Evolutionary conservation across 2,329 filamentous ascomycete species (phyloP), one percentile per base, ranked within the genome.

Genomic region (Chrysosporium keratinophilum): DNA sequence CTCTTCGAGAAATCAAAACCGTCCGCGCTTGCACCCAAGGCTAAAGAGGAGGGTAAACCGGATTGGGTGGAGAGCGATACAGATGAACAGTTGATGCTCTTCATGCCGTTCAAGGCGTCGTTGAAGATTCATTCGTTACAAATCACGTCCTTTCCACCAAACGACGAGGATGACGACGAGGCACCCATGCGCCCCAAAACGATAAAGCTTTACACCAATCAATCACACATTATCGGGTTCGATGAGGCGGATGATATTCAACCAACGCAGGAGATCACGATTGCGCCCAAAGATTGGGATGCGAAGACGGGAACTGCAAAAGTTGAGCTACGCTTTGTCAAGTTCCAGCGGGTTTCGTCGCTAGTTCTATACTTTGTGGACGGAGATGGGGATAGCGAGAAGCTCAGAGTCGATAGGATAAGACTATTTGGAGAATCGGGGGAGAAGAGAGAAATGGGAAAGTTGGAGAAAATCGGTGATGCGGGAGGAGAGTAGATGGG

Each of bases 21-120:
- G 5, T 81, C 77, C 52, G 76, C 77, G 1, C 69, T 90, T 53
- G 62, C 65, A 20, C 68, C 70, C 47, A 70, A 70, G 59, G 71
- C 66, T 52, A 78, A 78, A 59, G 71, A 68, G 47, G 78, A 73
- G 53, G 69, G 71, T 9, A 67, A 74, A 28, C 81, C 80, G 65
- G 91, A 98, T 71, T 97, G 87, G 84, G 83, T 97, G 19, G 88
- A 96, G 76, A 96, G 88, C 69, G 91, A 96, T 66, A 94, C 91
- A 35, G 93, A 98, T 66, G 90, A 97, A 73, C 93, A 98, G 75
- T 76, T 98, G 58, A 87, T 97, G 79, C 78, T 98, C 45, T 97
- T 84, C 71, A 78, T 94, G 54, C 91, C 93, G 0, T 95, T 98
- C 73, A 85, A 90, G 69, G 82, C 85, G 33, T 87, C 83, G 46